Percentiles rank a stretch among this genome's conserved stretches.
Evolutionary conservation across 192 early-diverging fungal genomes (phyloP).

Genomic region (Coemansia sp.): DNA sequence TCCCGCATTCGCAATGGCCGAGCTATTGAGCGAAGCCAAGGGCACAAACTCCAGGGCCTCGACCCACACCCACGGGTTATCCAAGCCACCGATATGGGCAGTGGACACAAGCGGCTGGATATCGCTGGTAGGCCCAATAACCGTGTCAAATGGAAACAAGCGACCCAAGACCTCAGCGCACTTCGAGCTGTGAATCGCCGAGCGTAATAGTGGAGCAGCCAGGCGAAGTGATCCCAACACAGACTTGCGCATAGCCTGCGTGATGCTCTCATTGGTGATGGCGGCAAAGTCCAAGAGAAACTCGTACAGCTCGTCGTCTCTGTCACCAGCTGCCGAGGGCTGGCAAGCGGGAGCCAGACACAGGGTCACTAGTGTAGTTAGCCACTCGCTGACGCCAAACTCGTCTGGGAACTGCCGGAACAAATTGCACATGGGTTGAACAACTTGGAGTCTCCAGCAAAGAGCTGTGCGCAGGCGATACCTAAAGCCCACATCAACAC

Average conservation of each 20-base stretch:
- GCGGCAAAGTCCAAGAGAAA: conserved; percentile 40
- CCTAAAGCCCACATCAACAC: not conserved
- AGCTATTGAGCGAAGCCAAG: conserved; percentile 11
- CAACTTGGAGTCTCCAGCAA: conserved; percentile 28
- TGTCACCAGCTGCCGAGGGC: not conserved
- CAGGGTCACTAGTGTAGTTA: conserved; percentile 36
- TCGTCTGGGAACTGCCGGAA: conserved; percentile 46
- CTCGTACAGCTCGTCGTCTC: conserved; percentile 6
- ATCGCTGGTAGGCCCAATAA: conserved; percentile 21
- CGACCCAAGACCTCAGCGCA: conserved; percentile 24
- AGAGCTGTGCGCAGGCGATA: conserved; percentile 17
- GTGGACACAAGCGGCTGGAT: conserved; percentile 11
- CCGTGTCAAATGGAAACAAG: conserved; percentile 41
- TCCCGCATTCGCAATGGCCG: conserved; percentile 14
- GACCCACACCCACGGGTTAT: conserved; percentile 48
- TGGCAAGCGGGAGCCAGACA: conserved; percentile 30
- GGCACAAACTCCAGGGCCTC: conserved; percentile 43
- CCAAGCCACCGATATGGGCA: conserved; percentile 6
- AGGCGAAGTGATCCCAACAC: conserved; percentile 20
- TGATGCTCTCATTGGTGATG: conserved; percentile 36
- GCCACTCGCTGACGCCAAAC: conserved; percentile 44
- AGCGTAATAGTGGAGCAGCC: conserved; percentile 22
- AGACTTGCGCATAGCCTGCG: conserved; percentile 37
- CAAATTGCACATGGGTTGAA: conserved; percentile 30
- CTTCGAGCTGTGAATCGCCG: not conserved